Conservation (phyloP, 768 basidiomycete species). For the Podaxis sp. region DNA sequence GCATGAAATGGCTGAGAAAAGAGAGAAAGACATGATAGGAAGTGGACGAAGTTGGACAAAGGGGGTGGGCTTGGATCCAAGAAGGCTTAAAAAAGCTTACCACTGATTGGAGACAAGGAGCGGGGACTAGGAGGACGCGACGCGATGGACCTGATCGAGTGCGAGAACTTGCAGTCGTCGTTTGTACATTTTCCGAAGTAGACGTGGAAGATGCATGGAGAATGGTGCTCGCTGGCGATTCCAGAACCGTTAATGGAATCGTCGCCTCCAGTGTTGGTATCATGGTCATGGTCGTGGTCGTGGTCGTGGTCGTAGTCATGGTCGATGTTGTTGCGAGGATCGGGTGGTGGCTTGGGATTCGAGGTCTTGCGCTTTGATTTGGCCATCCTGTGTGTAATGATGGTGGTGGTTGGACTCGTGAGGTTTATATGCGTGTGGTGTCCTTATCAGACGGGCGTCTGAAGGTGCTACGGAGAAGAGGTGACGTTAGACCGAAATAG, state of each 20-base stretch:
- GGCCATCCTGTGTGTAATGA: background rate
- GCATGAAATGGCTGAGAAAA: background rate
- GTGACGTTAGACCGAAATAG: background rate
- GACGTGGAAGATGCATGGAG: slow-evolving; percentile 11
- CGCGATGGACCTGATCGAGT: slow-evolving; percentile 4
- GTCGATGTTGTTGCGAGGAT: background rate
- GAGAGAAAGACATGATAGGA: background rate
- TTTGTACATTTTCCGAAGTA: slow-evolving; percentile 13
- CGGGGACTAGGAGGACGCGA: slow-evolving; percentile 1
- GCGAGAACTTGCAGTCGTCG: slow-evolving; percentile 10
- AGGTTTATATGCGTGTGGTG: background rate
- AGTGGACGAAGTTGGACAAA: background rate
- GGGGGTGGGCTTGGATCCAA: background rate
- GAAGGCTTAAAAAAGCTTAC: background rate
- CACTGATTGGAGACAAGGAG: background rate
- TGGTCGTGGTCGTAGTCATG: slow-evolving; percentile 2
- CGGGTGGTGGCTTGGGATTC: background rate
- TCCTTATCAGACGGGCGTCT: background rate
- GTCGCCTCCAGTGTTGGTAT: background rate
- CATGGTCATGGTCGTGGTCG: background rate
- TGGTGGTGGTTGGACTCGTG: background rate
- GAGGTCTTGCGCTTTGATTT: background rate
- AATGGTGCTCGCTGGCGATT: background rate
- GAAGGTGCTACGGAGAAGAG: background rate
- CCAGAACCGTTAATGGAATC: background rate